Conservation (phyloP, 306 rosid genomes). For the Malus domestica region ASM211411v1 NC_041799.1:18894001-18894500, state of each 20-base stretch:
- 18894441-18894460: background rate
- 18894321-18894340: constrained; percentile 65
- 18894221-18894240: constrained; percentile 17
- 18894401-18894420: constrained; percentile 76
- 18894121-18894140: constrained; percentile 99
- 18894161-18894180: constrained; percentile 82
- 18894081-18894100: constrained; percentile 97
- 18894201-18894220: constrained; percentile 77
- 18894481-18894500: background rate
- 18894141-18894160: constrained; percentile 71
- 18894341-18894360: constrained; percentile 84
- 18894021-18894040: constrained; percentile 53
- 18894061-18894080: constrained; percentile 98
- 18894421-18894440: constrained; percentile 61
- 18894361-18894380: constrained; percentile 96
- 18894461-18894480: background rate
- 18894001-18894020: constrained; percentile 49
- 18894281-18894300: background rate
- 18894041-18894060: constrained; percentile 87
- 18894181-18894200: constrained; percentile 83
- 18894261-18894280: background rate
- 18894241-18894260: constrained; percentile 6
- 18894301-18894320: background rate
- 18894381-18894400: constrained; percentile 72
- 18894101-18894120: constrained; percentile 99